These are phyloP conservation scores for Brassica incana DNA, from an alignment of 345 rosid species.

Conservation along the genomic window DNA sequence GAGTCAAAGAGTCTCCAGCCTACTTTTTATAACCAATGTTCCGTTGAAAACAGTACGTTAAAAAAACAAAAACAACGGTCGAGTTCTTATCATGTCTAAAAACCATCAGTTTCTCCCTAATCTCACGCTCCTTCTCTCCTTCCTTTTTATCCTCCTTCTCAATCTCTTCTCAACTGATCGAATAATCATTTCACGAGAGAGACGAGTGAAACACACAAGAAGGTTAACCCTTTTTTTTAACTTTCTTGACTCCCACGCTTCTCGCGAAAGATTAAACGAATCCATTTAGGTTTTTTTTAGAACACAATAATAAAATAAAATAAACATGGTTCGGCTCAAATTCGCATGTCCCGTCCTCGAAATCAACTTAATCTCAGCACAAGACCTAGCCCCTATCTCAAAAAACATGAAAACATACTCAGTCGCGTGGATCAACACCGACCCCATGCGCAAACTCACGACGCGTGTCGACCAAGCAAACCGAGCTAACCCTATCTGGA, in stretches of 20 bases:
- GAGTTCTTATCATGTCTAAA: slow-evolving; percentile 29
- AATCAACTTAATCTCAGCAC: slow-evolving; percentile 72
- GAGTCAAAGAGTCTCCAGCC: slow-evolving; percentile 23
- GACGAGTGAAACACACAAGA: slow-evolving; percentile 10
- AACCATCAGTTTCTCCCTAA: slow-evolving; percentile 29
- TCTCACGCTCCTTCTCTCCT: slow-evolving; percentile 28
- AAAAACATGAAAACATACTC: slow-evolving; percentile 86
- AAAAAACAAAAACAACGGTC: slow-evolving; percentile 31
- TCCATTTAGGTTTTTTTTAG: background rate
- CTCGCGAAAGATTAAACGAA: slow-evolving; percentile 22
- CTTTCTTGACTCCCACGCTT: slow-evolving; percentile 18
- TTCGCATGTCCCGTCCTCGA: slow-evolving; percentile 70
- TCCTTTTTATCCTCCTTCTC: slow-evolving; percentile 31
- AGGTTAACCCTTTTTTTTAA: background rate
- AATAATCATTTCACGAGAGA: slow-evolving; percentile 11
- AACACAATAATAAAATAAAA: background rate
- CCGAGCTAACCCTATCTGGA: slow-evolving; percentile 73
- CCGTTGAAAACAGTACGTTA: slow-evolving; percentile 11
- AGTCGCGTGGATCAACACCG: slow-evolving; percentile 69
- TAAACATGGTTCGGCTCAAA: slow-evolving; percentile 21
- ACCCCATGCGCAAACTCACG: slow-evolving; percentile 62
- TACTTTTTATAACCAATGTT: slow-evolving; percentile 9
- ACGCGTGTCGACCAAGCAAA: slow-evolving; percentile 72
- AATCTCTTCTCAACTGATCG: slow-evolving; percentile 18
- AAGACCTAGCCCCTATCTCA: slow-evolving; percentile 67